A percentile compares a stretch with the other conserved stretches of the same genome.
phyloP scores from a whole-genome alignment of 2,329 filamentous ascomycete genomes.

The Arachnopeziza araneosa region DNA sequence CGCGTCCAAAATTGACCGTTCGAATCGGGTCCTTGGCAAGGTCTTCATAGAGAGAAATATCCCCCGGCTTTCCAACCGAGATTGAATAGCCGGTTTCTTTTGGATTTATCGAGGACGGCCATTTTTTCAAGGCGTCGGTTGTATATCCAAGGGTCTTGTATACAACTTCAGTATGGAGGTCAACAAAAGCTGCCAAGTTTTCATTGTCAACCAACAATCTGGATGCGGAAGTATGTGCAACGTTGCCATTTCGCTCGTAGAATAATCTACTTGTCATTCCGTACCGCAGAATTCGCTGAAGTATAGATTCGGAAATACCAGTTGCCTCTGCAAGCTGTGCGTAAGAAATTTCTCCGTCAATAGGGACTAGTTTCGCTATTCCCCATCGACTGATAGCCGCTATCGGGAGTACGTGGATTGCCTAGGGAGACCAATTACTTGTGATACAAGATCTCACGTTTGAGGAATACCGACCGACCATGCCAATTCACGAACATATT shows the following conservation, averaged over 20 bases:
- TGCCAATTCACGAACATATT: slow-evolving; percentile 12
- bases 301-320: slow-evolving; percentile 29
- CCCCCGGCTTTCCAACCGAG: slow-evolving; percentile 17
- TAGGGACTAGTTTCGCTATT: slow-evolving; percentile 33
- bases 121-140: slow-evolving; percentile 32
- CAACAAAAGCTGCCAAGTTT: slow-evolving; percentile 30
- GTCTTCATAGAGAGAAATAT: slow-evolving; percentile 26
- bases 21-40: slow-evolving; percentile 26
- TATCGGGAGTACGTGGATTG: slow-evolving; percentile 4
- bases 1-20: slow-evolving; percentile 29
- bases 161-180: slow-evolving; percentile 29
- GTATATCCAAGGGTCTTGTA: slow-evolving; percentile 29
- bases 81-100: slow-evolving; percentile 33
- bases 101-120: slow-evolving; percentile 32
- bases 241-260: slow-evolving; percentile 4
- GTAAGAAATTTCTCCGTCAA: slow-evolving; percentile 41
- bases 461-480: slow-evolving; percentile 7
- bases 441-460: not conserved
- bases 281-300: slow-evolving; percentile 45
- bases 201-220: slow-evolving; percentile 35
- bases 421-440: slow-evolving; percentile 1
- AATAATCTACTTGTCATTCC: slow-evolving; percentile 48
- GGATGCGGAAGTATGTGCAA: slow-evolving; percentile 12
- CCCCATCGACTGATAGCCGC: slow-evolving; percentile 6
- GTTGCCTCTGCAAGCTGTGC: slow-evolving; percentile 30